Evolutionary conservation across 192 early-diverging fungal species (phyloP).

Genomic region (Phlyctochytrium bullatum): DNA sequence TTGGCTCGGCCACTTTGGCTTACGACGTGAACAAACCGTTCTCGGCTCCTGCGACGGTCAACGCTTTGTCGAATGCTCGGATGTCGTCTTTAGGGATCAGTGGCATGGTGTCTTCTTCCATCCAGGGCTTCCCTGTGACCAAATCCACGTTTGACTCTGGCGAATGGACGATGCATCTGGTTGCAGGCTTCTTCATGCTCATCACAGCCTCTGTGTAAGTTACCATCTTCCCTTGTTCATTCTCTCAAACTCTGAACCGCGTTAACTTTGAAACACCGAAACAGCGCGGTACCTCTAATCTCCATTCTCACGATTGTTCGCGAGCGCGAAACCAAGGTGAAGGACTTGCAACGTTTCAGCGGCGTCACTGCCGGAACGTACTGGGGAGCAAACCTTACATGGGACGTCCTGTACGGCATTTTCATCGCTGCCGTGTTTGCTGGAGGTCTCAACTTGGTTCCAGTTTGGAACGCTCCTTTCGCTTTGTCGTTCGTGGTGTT

Average conservation of each 20-base stretch:
- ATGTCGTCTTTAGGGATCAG: not conserved
- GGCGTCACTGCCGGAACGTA: conserved; percentile 10
- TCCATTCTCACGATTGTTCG: not conserved
- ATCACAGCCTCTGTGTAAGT: conserved; percentile 1
- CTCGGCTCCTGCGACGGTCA: not conserved
- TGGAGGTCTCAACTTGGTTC: not conserved
- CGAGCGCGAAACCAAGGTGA: not conserved
- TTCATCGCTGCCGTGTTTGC: not conserved
- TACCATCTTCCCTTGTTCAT: no score
- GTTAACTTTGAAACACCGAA: not conserved
- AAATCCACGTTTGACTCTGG: not conserved
- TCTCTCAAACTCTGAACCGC: no score
- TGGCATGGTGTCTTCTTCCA: not conserved
- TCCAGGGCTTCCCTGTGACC: not conserved
- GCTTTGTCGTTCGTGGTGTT: not conserved
- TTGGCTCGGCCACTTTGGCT: not conserved
- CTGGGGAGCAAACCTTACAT: conserved; percentile 7
- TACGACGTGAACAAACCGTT: not conserved
- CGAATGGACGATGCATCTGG: not conserved
- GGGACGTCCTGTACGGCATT: conserved; percentile 9
- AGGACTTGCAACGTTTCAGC: not conserved
- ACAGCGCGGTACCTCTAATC: conserved; percentile 1
- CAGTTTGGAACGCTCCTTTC: not conserved
- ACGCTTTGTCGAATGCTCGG: not conserved
- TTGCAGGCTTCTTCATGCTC: not conserved